Evolutionary conservation across 257 asterid species (phyloP).

Genomic region (Salvia hispanica): DNA sequence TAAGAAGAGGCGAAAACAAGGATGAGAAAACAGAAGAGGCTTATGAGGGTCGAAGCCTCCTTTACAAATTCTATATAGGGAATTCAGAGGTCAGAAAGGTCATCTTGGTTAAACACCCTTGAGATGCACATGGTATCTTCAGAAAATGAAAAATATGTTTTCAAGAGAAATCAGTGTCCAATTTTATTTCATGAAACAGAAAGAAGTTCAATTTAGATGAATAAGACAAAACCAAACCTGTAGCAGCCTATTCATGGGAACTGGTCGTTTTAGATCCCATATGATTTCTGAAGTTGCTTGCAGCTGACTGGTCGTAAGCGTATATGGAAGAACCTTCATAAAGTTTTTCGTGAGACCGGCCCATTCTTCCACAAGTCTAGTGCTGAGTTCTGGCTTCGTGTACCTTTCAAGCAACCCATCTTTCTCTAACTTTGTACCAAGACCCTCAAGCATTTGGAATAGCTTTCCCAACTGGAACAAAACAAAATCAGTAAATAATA

Average conservation of each 20-base stretch:
- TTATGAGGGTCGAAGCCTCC: neutral
- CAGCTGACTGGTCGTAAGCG: slow-evolving; percentile 82
- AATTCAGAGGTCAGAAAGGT: neutral
- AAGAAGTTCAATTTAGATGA: neutral
- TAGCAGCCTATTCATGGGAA: slow-evolving; percentile 90
- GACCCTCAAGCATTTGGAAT: slow-evolving; percentile 94
- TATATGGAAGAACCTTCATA: slow-evolving; percentile 78
- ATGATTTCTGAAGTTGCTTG: slow-evolving; percentile 85
- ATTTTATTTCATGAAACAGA: slow-evolving; percentile 15
- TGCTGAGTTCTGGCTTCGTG: slow-evolving; percentile 61
- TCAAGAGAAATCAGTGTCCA: slow-evolving; percentile 6
- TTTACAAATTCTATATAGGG: neutral
- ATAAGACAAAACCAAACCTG: slow-evolving; percentile 56
- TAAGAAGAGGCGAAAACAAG: neutral
- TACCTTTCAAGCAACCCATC: slow-evolving; percentile 73
- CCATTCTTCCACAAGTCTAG: slow-evolving; percentile 66
- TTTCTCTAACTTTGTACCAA: slow-evolving; percentile 72
- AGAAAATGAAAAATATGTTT: slow-evolving; percentile 19
- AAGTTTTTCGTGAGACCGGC: slow-evolving; percentile 61
- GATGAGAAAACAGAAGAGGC: slow-evolving; percentile 9
- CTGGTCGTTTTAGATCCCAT: slow-evolving; percentile 89
- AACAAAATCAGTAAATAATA: neutral
- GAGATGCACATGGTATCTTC: slow-evolving; percentile 8
- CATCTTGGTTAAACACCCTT: neutral
- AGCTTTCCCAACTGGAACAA: slow-evolving; percentile 73